Evolutionary conservation across 352 stramenopile species (phyloP), one percentile per base, ranked within the genome.

Genomic region (Phytophthora cajani): DNA sequence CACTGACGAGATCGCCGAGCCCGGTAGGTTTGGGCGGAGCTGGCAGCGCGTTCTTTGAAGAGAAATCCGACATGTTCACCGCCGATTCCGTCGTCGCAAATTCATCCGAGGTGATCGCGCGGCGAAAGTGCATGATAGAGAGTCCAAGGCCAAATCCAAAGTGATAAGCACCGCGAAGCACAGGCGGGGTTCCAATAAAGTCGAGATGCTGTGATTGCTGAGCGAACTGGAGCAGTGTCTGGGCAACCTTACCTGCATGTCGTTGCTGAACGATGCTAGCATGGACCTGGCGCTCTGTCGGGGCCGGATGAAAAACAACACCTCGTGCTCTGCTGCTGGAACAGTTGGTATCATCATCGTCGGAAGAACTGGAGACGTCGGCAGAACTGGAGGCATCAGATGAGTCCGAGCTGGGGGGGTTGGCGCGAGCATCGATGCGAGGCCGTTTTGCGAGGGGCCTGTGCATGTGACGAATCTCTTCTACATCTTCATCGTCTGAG

Each of bases 81-180:
- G 19, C 62, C 0, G 11, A 54, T 53, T 59, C 53, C 1, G 53
- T 69, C 2, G 42, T 33, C 0, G 40, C 62, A 9, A 69, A 8
- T n/a, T 69, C 62, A 5, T 64, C 53, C 5, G 30, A 36, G 0
- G 21, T 53, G 12, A 47, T 8, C 8, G 42, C 53, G 16, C 53
- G 32, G 0, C 62, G 16, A 27, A 69, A 69, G 19, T 69, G 62
- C 62, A 64, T 69, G 21, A 64, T 69, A 0, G 62, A 64, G 0
- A 69, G 62, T 1, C 53, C 62, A 6, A 64, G 8, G 16, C 62
- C 54, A n/a, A 64, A 69, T 54, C 54, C 62, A 54, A 58, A 69
- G 32, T 23, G 33, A 38, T 69, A 69, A 1, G 44, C 54, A 1
- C 62, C 44, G 16, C 54, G 23, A 0, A 69, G 46, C 7, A 69